Evolutionary conservation across 1,139 yeast species (phyloP).

Genomic region (Entelexis paramagnoliae): DNA sequence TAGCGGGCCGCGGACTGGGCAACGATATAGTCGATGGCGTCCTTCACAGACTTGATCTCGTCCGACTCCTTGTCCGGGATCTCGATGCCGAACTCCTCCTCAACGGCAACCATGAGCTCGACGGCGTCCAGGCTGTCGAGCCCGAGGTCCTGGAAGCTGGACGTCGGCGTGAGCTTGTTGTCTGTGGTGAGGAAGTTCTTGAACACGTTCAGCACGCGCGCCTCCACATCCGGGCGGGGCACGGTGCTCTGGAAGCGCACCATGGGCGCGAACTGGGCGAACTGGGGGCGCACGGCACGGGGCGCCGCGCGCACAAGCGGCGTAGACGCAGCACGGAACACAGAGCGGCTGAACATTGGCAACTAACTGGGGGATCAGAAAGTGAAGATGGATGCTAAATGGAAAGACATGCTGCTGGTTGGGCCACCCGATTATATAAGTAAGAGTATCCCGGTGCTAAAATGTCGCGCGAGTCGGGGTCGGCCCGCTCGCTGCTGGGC

Average conservation of each 20-base stretch:
- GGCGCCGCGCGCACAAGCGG: slow-evolving; percentile 11
- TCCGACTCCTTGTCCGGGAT: slow-evolving; percentile 88
- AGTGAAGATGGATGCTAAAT: background rate
- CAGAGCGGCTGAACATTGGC: slow-evolving; percentile 18
- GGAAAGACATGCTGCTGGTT: slow-evolving; percentile 1
- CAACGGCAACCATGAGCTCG: slow-evolving; percentile 78
- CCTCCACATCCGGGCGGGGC: slow-evolving; percentile 59
- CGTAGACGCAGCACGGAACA: slow-evolving; percentile 19
- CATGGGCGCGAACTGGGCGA: slow-evolving; percentile 15
- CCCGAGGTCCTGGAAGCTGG: slow-evolving; percentile 66
- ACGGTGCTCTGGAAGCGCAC: slow-evolving; percentile 42
- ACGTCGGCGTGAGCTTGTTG: slow-evolving; percentile 45
- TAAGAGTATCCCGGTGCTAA: background rate
- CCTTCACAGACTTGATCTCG: slow-evolving; percentile 73
- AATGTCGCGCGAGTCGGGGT: too few species aligned
- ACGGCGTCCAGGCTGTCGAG: slow-evolving; percentile 77
- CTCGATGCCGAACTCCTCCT: slow-evolving; percentile 46
- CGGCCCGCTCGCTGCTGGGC: too few species aligned
- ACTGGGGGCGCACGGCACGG: slow-evolving; percentile 8
- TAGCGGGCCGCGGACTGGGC: slow-evolving; percentile 45
- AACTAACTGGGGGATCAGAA: background rate
- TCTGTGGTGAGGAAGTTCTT: slow-evolving; percentile 33
- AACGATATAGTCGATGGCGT: slow-evolving; percentile 68
- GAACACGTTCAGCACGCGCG: slow-evolving; percentile 66
- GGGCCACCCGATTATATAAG: background rate